Base-by-base conservation (phyloP, 495 filamentous ascomycete species). In the Penicillium lagena region DNA sequence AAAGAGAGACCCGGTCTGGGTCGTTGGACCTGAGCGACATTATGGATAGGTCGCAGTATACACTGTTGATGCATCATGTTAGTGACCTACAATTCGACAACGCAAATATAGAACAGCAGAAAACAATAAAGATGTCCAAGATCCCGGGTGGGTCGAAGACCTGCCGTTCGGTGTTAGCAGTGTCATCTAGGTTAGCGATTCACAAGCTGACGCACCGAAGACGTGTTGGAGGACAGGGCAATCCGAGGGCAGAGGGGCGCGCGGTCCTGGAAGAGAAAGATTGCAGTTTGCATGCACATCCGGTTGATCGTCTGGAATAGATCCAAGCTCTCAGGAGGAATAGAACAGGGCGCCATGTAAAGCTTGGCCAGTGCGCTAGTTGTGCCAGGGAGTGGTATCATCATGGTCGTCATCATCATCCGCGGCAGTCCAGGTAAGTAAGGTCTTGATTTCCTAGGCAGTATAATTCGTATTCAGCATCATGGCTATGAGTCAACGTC, bases 21-120 rank as follows among this genome's bases (percentile, higher is more conserved):
- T 45, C 65, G 55, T 60, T 69, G 37, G 60, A 64, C 45, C 62
- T 59, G 29, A 58, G 49, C 55, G 68, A 63, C 68, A 68, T 73
- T 57, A 42, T 64, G 52, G 37, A 22, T 48, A 35, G 40, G 50
- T 28, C 42, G 39, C 49, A 35, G 38, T 43, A 40, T 40, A 45
- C 51, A 49, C 51, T 60, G 60, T 63, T 59, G 30, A 54, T 6
- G 42, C 36, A 44, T 43, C 42, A 54, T 59, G 68, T 72, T 54
- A 72, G 68, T 70, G 10, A 58, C 45, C 60, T 49, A 58, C 48
- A 55, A 45, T 47, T 41, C 17, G 35, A 27, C 39, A 31, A 17
- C 29, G 45, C 30, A 42, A 49, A 45, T 33, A 56, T 36, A 33
- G 46, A 51, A 45, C 13, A 49, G 47, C 40, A 47, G 41, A 40